Percentiles rank a stretch among this genome's conserved stretches.
Conservation (phyloP, 192 early-diverging fungal genomes). For the Entomortierella lignicola region DNA sequence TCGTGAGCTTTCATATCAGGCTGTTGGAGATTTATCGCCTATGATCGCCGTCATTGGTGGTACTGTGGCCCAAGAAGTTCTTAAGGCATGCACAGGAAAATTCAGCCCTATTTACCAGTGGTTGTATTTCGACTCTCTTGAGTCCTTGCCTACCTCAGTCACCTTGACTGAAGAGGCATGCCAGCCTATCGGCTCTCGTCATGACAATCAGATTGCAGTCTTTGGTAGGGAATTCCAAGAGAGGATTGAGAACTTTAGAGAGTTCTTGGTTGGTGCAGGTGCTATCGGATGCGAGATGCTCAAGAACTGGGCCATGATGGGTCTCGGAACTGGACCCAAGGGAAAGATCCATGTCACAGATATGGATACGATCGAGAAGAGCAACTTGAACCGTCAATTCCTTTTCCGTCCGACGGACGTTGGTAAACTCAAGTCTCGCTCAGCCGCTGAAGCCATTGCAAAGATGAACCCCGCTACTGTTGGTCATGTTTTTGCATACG, state of each 20-base stretch:
- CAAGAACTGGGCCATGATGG: slow-evolving; percentile 99
- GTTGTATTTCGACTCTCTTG: slow-evolving; percentile 98
- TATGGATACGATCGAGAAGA: slow-evolving; percentile 99
- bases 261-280: slow-evolving; percentile 98
- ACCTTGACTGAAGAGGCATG: slow-evolving; percentile 77
- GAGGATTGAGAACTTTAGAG: slow-evolving; percentile 83
- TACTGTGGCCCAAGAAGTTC: slow-evolving; percentile 96
- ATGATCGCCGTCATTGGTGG: slow-evolving; percentile 98
- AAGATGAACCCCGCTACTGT: slow-evolving; percentile 91
- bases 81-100: slow-evolving; percentile 98
- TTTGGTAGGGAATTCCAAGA: slow-evolving; percentile 94
- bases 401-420: slow-evolving; percentile 91
- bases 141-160: slow-evolving; percentile 86
- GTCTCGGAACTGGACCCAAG: slow-evolving; percentile 83
- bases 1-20: slow-evolving; percentile 88
- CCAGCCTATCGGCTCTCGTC: slow-evolving; percentile 87
- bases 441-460: slow-evolving; percentile 86
- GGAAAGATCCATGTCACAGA: slow-evolving; percentile 93
- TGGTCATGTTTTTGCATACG: slow-evolving; percentile 77
- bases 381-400: slow-evolving; percentile 99
- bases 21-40: slow-evolving; percentile 90
- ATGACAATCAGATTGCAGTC: slow-evolving; percentile 96
- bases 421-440: slow-evolving; percentile 94
- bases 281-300: slow-evolving; percentile 99
- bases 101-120: slow-evolving; percentile 93